phyloP scores from a whole-genome alignment of 129 eudicot species.

The Apium graveolens region DNA sequence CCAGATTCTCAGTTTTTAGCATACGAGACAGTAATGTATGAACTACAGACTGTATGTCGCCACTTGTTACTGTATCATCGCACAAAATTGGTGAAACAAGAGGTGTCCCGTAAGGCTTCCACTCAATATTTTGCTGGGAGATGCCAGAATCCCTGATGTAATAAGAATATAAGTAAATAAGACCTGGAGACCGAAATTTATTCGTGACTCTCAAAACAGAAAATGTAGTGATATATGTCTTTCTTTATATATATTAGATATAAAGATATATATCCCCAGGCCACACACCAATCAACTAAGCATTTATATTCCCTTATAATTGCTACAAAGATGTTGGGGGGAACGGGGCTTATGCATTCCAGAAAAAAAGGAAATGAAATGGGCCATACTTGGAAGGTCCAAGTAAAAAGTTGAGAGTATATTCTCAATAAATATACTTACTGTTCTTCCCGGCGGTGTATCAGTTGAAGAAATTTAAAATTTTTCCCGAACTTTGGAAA shows the following conservation, averaged over 20 bases:
- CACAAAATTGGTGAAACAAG: constrained; percentile 76
- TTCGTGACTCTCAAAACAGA: not conserved
- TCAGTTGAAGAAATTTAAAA: constrained; percentile 64
- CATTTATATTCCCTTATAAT: not conserved
- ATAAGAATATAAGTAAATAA: not conserved
- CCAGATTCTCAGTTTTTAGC: constrained; percentile 34
- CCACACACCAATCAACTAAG: not conserved
- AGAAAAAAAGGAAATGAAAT: not conserved
- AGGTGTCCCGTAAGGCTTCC: constrained; percentile 97
- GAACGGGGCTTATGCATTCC: not conserved
- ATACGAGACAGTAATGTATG: constrained; percentile 73
- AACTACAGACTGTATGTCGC: constrained; percentile 73
- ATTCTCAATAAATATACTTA: constrained; percentile 20
- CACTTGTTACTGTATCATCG: constrained; percentile 73
- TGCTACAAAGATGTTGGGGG: not conserved
- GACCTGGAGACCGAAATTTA: too few relatives aligned
- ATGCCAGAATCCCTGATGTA: constrained; percentile 50
- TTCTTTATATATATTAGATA: not conserved
- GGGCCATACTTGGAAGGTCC: not conserved
- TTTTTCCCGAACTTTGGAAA: constrained; percentile 60
- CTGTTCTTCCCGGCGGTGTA: constrained; percentile 89
- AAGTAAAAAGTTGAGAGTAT: not conserved
- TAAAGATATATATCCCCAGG: not conserved
- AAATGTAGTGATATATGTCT: not conserved
- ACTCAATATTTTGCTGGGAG: constrained; percentile 49